Evolutionary conservation across 805 yeast genomes (phyloP).

Genomic region (Candida orba): DNA sequence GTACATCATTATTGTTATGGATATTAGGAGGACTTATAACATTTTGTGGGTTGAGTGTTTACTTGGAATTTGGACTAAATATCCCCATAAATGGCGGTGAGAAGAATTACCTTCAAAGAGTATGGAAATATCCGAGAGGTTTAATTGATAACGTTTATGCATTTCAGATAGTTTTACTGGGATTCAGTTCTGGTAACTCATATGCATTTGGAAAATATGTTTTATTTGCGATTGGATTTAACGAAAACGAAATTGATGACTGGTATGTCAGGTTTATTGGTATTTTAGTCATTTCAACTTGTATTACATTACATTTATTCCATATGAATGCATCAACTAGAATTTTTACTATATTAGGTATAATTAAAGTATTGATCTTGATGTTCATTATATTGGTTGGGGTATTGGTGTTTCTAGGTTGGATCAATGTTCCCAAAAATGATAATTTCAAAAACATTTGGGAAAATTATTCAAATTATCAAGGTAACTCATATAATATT

Average conservation of each 20-base stretch:
- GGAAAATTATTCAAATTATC: conserved; percentile 31
- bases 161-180: conserved; percentile 47
- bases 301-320: conserved; percentile 39
- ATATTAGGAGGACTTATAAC: conserved; percentile 56
- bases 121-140: conserved; percentile 46
- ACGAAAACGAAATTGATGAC: conserved; percentile 24
- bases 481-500: conserved; percentile 38
- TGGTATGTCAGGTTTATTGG: conserved; percentile 40
- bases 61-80: conserved; percentile 59
- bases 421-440: conserved; percentile 21
- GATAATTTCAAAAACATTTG: conserved; percentile 33
- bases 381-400: conserved; percentile 45
- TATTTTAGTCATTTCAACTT: conserved; percentile 38
- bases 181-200: conserved; percentile 56
- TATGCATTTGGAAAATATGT: conserved; percentile 60
- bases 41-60: conserved; percentile 45
- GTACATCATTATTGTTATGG: conserved; percentile 50
- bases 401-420: conserved; percentile 30
- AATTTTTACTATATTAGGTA: conserved; percentile 47
- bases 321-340: conserved; percentile 44
- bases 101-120: conserved; percentile 55
- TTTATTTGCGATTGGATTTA: conserved; percentile 35
- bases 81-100: conserved; percentile 66
- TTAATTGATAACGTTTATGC: conserved; percentile 44
- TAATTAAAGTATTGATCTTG: conserved; percentile 45